Conservation (phyloP, 176 grass and related monocot species). For the Thalia dealbata region DNA sequence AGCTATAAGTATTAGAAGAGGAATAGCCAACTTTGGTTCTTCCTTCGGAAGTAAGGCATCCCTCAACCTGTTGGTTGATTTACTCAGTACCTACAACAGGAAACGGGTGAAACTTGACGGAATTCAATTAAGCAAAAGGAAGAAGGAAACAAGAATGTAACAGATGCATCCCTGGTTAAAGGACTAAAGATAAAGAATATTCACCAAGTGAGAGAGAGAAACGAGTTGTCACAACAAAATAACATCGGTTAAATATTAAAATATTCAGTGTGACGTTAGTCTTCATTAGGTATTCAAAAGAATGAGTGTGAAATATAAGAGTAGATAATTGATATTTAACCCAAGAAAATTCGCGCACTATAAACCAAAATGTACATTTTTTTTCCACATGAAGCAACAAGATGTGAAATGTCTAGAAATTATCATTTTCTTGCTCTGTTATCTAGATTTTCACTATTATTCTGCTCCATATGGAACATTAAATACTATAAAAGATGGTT, state of each 20-base stretch:
- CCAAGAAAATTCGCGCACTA: not conserved
- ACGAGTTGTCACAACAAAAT: not conserved
- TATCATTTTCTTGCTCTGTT: no score
- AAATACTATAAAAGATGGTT: not conserved
- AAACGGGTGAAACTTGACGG: not conserved
- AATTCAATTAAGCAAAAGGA: not conserved
- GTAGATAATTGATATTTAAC: not conserved
- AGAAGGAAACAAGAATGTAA: not conserved
- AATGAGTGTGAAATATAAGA: not conserved
- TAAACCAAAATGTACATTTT: no score
- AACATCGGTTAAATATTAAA: not conserved
- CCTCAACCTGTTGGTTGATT: conserved; percentile 80
- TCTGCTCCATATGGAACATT: not conserved
- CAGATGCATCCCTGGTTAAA: not conserved
- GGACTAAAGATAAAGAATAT: not conserved
- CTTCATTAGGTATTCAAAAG: not conserved
- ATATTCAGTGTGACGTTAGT: not conserved
- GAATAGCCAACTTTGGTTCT: conserved; percentile 91
- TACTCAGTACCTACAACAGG: conserved; percentile 61
- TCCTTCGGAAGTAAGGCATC: conserved; percentile 83
- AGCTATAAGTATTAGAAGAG: conserved; percentile 88
- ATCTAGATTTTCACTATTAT: no score
- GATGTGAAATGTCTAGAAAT: no score
- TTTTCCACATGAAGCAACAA: no score
- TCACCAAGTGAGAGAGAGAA: not conserved